These are phyloP conservation scores for Starmera quercuum DNA, from an alignment of 805 yeast species.

Conservation along the genomic window DNA sequence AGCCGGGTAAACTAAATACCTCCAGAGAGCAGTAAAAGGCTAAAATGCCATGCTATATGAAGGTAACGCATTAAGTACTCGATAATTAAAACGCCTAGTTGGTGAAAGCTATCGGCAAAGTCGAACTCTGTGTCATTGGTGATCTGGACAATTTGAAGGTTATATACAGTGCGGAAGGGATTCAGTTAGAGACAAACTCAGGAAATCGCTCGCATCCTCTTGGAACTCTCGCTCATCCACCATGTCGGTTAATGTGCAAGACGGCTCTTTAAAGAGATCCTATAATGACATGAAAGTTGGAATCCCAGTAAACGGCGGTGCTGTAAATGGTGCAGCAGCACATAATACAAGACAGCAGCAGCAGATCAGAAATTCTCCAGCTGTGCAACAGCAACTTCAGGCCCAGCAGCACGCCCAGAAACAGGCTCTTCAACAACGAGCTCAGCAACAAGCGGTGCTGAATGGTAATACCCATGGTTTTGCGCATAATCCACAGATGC, in stretches of 20 bases:
- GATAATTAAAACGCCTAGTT: no score
- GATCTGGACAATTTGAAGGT: no score
- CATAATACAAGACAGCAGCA: conserved; percentile 2
- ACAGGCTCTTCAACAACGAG: conserved; percentile 14
- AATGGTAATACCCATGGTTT: conserved; percentile 22
- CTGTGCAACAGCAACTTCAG: conserved; percentile 14
- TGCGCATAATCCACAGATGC: conserved; percentile 8
- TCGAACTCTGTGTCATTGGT: no score
- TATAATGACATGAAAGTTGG: conserved; percentile 12
- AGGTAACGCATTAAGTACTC: no score
- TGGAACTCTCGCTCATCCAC: no score
- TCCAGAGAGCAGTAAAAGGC: no score
- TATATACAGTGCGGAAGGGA: no score
- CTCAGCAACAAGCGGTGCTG: conserved; percentile 21
- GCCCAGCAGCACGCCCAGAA: conserved; percentile 15
- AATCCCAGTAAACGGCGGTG: conserved; percentile 3
- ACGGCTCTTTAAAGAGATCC: conserved; percentile 11
- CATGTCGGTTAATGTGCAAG: conserved; percentile 2
- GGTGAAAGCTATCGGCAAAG: no score
- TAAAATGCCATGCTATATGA: no score
- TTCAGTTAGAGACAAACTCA: no score
- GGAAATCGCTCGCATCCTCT: no score
- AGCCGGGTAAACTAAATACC: no score
- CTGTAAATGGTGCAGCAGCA: conserved; percentile 9
- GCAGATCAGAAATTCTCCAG: conserved; percentile 8